phyloP scores from a whole-genome alignment of 1,284 basidiomycete genomes.

The Cystobasidium sp. region DNA sequence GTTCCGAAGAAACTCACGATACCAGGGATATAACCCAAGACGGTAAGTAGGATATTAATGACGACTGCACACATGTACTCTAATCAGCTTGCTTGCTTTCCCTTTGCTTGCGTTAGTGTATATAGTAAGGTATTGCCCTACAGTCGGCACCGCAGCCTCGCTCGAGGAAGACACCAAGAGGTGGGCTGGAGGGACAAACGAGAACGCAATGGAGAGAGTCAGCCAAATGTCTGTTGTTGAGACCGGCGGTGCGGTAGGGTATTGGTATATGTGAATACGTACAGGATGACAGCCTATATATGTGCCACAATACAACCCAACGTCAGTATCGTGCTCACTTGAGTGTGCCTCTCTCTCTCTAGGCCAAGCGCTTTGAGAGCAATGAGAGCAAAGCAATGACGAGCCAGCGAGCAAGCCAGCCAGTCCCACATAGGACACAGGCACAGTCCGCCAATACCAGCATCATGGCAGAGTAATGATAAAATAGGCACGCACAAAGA shows the following conservation, averaged over 20 bases:
- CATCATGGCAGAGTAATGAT: no score
- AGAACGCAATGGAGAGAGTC: not conserved
- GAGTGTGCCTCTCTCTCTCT: no score
- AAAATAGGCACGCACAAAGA: constrained; percentile 23
- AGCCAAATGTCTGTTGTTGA: not conserved
- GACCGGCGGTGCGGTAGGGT: not conserved
- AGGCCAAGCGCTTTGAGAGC: no score
- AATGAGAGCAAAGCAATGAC: no score
- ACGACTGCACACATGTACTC: constrained; percentile 38
- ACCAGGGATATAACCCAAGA: constrained; percentile 51
- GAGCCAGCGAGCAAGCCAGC: not conserved
- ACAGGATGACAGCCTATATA: constrained; percentile 37
- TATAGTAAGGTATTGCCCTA: constrained; percentile 10
- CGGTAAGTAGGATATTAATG: constrained; percentile 54
- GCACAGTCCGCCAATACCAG: no score
- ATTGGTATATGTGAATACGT: not conserved
- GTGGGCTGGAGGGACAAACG: constrained; percentile 7
- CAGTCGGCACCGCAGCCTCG: constrained; percentile 45
- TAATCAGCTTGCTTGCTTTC: not conserved
- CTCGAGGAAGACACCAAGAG: constrained; percentile 44
- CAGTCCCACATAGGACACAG: no score
- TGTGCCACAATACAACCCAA: not conserved
- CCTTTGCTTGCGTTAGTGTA: no score
- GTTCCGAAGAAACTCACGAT: constrained; percentile 26
- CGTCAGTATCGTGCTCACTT: no score